Conservation (phyloP, 129 eudicot species). For the Deinandra increscens region DNA sequence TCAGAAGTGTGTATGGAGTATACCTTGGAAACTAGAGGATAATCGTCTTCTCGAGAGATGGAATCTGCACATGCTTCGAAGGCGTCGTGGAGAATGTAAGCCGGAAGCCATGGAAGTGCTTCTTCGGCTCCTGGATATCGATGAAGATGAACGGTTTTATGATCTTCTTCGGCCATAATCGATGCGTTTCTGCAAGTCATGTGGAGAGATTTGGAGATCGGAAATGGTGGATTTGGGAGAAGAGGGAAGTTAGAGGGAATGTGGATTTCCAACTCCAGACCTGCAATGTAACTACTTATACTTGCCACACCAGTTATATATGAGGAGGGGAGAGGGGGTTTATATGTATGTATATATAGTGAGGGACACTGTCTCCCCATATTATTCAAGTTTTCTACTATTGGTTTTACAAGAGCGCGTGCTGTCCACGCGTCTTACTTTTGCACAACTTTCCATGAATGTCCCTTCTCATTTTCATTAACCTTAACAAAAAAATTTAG, state of each 20-base stretch:
- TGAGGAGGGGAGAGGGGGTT: slow-evolving; percentile 23
- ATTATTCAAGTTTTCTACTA: neutral
- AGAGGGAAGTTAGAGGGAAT: slow-evolving; percentile 28
- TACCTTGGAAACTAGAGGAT: slow-evolving; percentile 24
- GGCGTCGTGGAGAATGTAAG: slow-evolving; percentile 27
- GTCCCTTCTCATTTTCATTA: neutral
- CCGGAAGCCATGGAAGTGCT: slow-evolving; percentile 43
- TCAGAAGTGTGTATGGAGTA: neutral
- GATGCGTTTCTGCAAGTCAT: neutral
- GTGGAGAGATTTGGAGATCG: slow-evolving; percentile 21
- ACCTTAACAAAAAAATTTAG: too few relatives aligned
- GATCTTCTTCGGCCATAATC: slow-evolving; percentile 30
- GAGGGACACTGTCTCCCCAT: slow-evolving; percentile 27
- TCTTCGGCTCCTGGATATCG: slow-evolving; percentile 8
- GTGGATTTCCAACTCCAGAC: slow-evolving; percentile 67
- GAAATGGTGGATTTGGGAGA: slow-evolving; percentile 16
- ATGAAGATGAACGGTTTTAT: slow-evolving; percentile 14
- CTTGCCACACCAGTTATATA: slow-evolving; percentile 37
- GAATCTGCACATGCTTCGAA: slow-evolving; percentile 17
- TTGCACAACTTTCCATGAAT: slow-evolving; percentile 12
- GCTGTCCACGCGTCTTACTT: neutral
- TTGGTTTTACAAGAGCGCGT: slow-evolving; percentile 19
- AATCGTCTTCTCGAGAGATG: slow-evolving; percentile 31
- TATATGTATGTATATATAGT: slow-evolving; percentile 23
- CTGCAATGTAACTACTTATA: slow-evolving; percentile 66